Percentiles rank a stretch among this genome's conserved stretches.
phyloP scores from a whole-genome alignment of 225 moss, liverwort and hornwort genomes.

The Neckera pumila region DNA sequence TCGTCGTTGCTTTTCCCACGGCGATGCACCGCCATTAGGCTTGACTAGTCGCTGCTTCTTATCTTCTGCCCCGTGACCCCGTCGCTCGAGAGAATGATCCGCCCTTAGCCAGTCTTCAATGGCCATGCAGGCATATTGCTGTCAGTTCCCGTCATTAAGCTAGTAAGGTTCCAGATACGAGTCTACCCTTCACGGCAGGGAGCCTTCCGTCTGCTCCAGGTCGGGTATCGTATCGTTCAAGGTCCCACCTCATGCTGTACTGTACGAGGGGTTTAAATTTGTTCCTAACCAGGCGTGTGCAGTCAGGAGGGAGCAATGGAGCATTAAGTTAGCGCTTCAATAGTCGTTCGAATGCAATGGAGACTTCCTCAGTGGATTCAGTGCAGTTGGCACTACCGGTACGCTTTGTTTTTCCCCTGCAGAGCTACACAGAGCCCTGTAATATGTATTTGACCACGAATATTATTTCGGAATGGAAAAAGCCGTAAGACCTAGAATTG shows the following conservation, averaged over 20 bases:
- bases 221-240: neutral
- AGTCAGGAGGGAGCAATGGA: neutral
- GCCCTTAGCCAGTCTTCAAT: neutral
- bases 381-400: neutral
- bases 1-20: neutral
- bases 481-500: neutral
- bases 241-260: neutral
- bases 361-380: neutral
- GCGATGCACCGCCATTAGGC: neutral
- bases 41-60: slow-evolving; percentile 11
- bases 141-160: neutral
- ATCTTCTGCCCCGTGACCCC: neutral
- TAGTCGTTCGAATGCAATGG: slow-evolving; percentile 13
- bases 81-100: neutral
- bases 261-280: neutral
- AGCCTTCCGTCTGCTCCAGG: neutral
- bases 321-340: neutral
- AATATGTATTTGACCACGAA: neutral
- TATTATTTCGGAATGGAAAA: neutral
- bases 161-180: neutral
- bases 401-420: neutral
- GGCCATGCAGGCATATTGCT: neutral
- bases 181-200: neutral
- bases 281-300: slow-evolving; percentile 12
- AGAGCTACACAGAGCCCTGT: neutral